Percentiles rank a stretch among this genome's conserved stretches.
These are phyloP conservation scores for Fragaria vesca DNA, from an alignment of 306 rosid species.

Conservation along the genomic window DNA sequence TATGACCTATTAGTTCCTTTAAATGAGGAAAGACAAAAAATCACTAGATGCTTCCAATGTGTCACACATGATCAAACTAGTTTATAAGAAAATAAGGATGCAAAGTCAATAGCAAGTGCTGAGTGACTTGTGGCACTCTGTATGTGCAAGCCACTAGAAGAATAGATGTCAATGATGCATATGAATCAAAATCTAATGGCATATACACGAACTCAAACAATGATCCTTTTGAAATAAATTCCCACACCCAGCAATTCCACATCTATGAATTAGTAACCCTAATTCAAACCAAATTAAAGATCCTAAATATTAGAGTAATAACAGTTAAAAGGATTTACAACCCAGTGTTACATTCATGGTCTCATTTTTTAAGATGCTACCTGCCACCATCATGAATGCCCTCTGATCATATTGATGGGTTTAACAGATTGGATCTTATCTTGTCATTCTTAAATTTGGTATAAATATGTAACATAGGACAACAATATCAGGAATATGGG, in stretches of 20 bases:
- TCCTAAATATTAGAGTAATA: background rate
- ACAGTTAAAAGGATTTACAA: background rate
- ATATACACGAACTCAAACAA: background rate
- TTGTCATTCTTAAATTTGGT: background rate
- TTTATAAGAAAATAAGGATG: background rate
- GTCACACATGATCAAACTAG: background rate
- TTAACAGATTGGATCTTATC: background rate
- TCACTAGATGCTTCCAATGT: background rate
- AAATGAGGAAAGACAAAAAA: background rate
- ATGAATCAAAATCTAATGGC: background rate
- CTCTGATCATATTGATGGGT: background rate
- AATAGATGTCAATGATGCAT: background rate
- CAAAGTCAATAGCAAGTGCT: background rate
- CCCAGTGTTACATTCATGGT: background rate
- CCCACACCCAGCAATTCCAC: background rate
- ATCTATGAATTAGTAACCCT: background rate
- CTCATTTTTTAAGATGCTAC: background rate
- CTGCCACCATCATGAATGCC: conserved; percentile 6
- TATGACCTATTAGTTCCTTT: background rate
- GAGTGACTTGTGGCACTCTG: background rate
- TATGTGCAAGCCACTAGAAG: background rate
- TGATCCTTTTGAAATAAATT: background rate
- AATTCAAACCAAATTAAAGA: background rate
- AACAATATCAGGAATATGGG: background rate
- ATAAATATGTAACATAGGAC: conserved; percentile 5